Evolutionary conservation across 441 rosid species (phyloP).

Genomic region (Eutrema salsugineum): DNA sequence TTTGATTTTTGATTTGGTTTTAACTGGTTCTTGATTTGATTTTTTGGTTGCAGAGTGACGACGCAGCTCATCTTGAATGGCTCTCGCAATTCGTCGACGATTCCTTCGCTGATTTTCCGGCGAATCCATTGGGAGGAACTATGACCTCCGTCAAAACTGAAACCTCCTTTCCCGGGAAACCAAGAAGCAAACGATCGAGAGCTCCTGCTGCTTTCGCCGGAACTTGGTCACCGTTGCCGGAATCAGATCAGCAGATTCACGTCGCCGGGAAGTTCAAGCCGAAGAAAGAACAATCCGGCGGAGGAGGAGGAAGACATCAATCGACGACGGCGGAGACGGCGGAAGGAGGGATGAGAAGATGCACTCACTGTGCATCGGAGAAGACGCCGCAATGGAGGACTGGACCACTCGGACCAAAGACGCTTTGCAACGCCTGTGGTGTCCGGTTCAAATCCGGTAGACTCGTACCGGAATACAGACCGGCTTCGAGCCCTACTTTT

Average conservation of each 20-base stretch:
- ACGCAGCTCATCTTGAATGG: conserved; percentile 62
- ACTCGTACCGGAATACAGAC: conserved; percentile 64
- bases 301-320: conserved; percentile 25
- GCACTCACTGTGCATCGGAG: conserved; percentile 60
- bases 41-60: conserved; percentile 40
- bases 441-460: conserved; percentile 66
- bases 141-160: conserved; percentile 29
- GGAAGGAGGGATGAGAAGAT: conserved; percentile 38
- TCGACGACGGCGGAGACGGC: conserved; percentile 7
- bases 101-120: conserved; percentile 48
- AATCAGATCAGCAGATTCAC: conserved; percentile 12
- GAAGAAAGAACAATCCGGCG: conserved; percentile 16
- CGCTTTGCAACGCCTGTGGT: conserved; percentile 62
- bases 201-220: conserved; percentile 25
- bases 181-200: conserved; percentile 55
- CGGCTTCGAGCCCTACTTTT: conserved; percentile 67
- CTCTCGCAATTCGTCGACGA: conserved; percentile 58
- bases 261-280: conserved; percentile 16
- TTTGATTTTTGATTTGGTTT: neutral
- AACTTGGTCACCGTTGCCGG: conserved; percentile 31
- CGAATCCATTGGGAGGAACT: conserved; percentile 34
- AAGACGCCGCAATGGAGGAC: conserved; percentile 69
- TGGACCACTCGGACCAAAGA: conserved; percentile 62
- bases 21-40: neutral
- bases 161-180: conserved; percentile 35